phyloP scores from a whole-genome alignment of 768 basidiomycete species.

The Trametes maxima region DNA sequence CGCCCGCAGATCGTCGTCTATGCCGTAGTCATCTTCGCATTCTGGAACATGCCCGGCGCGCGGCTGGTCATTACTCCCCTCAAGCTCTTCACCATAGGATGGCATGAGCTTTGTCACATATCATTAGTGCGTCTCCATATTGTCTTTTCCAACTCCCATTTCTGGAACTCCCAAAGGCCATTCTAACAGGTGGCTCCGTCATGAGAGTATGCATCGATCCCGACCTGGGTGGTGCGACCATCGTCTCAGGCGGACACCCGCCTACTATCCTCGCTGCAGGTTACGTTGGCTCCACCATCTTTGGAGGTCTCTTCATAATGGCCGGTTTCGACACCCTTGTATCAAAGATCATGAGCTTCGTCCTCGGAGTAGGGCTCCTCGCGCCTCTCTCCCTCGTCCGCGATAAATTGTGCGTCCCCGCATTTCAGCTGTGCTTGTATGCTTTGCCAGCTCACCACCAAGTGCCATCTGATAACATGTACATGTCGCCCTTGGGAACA shows the following conservation, averaged over 20 bases:
- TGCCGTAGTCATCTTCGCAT: constrained; percentile 82
- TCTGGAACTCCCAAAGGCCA: constrained; percentile 50
- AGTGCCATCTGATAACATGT: not conserved
- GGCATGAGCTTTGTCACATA: constrained; percentile 88
- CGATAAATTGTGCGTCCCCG: constrained; percentile 76
- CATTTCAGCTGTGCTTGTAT: not conserved
- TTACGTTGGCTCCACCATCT: constrained; percentile 79
- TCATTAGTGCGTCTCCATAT: constrained; percentile 54
- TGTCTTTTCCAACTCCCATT: not conserved
- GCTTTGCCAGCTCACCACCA: not conserved
- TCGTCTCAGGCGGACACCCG: constrained; percentile 77
- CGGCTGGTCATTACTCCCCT: constrained; percentile 80
- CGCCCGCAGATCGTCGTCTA: constrained; percentile 72
- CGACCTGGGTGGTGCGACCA: constrained; percentile 72
- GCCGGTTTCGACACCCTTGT: constrained; percentile 89
- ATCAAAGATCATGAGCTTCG: constrained; percentile 90
- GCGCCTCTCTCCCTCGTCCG: constrained; percentile 84
- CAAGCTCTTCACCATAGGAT: constrained; percentile 86
- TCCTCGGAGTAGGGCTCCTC: constrained; percentile 85
- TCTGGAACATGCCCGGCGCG: constrained; percentile 85
- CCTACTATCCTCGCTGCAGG: constrained; percentile 74
- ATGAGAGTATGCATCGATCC: constrained; percentile 84
- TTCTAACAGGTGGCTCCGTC: constrained; percentile 79
- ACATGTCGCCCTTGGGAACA: constrained; percentile 13
- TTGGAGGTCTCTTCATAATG: constrained; percentile 82